These are phyloP conservation scores for Coffea humblotiana DNA, from an alignment of 305 asterid genomes.

Conservation along the genomic window DNA sequence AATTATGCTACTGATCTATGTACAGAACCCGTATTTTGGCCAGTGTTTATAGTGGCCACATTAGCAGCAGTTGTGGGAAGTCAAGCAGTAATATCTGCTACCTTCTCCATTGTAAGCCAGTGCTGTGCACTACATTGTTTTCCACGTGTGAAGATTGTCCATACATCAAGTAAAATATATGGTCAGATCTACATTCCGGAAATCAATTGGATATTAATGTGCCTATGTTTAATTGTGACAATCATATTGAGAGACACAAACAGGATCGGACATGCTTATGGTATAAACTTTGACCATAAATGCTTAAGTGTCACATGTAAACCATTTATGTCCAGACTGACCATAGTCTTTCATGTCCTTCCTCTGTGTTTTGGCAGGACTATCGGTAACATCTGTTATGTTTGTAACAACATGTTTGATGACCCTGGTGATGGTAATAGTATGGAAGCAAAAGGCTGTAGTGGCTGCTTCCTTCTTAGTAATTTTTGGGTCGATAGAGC, in stretches of 20 bases:
- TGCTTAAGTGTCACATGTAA: neutral
- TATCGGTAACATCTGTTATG: conserved; percentile 32
- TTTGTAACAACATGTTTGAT: conserved; percentile 39
- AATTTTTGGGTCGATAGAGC: conserved; percentile 32
- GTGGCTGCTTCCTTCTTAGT: conserved; percentile 26
- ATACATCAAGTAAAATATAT: conserved; percentile 32
- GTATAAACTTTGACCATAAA: conserved; percentile 11
- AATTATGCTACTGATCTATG: conserved; percentile 5
- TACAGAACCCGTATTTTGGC: conserved; percentile 65
- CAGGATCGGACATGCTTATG: conserved; percentile 37
- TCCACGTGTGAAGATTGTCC: conserved; percentile 46
- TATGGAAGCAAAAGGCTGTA: conserved; percentile 29
- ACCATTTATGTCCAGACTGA: neutral
- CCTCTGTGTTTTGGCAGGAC: conserved; percentile 17
- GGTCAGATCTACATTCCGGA: conserved; percentile 41
- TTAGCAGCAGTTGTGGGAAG: conserved; percentile 57
- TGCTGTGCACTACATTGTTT: conserved; percentile 53
- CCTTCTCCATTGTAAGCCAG: conserved; percentile 56
- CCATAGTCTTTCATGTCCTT: neutral
- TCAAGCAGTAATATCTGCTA: conserved; percentile 51
- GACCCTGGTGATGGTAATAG: conserved; percentile 32
- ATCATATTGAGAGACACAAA: conserved; percentile 31
- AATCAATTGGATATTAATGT: conserved; percentile 37
- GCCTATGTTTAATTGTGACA: conserved; percentile 32
- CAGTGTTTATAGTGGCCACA: conserved; percentile 48